Conservation (phyloP, 2,329 filamentous ascomycete genomes). For the Aspergillus intermedius region DNA sequence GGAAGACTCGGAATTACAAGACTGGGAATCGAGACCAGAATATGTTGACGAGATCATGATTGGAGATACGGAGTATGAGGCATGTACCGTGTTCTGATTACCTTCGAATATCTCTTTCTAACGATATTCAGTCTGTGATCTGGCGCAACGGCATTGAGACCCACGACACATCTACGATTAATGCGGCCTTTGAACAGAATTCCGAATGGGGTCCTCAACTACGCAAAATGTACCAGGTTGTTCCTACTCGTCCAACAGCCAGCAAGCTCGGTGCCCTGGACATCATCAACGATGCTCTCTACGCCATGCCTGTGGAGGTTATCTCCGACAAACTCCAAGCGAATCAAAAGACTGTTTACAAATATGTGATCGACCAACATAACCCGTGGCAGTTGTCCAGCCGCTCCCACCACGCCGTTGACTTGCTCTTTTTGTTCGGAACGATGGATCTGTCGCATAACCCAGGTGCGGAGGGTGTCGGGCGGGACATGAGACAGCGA, state of each 20-base stretch:
- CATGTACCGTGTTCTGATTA: constrained; percentile 6
- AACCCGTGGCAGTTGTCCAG: constrained; percentile 45
- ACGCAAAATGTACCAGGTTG: constrained; percentile 38
- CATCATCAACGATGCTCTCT: constrained; percentile 26
- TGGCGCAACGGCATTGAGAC: constrained; percentile 41
- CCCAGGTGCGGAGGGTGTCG: constrained; percentile 26
- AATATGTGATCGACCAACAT: constrained; percentile 39
- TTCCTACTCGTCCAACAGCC: constrained; percentile 32
- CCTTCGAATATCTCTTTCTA: background rate
- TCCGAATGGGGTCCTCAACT: constrained; percentile 26
- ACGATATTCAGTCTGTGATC: constrained; percentile 32
- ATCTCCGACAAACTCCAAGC: constrained; percentile 21
- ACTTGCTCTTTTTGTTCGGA: constrained; percentile 42
- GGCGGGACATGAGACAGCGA: constrained; percentile 32
- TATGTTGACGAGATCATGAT: constrained; percentile 34
- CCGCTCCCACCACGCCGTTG: constrained; percentile 44
- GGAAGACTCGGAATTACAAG: constrained; percentile 28
- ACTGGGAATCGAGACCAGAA: constrained; percentile 33
- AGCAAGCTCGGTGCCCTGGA: constrained; percentile 37
- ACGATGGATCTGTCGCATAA: constrained; percentile 34
- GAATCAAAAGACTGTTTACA: constrained; percentile 27
- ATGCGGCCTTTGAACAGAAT: constrained; percentile 15
- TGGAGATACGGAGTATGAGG: constrained; percentile 41
- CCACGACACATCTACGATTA: constrained; percentile 14
- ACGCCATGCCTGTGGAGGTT: constrained; percentile 24